phyloP scores from a whole-genome alignment of 148 eudicot species.

The Vaccinium corymbosum region DNA sequence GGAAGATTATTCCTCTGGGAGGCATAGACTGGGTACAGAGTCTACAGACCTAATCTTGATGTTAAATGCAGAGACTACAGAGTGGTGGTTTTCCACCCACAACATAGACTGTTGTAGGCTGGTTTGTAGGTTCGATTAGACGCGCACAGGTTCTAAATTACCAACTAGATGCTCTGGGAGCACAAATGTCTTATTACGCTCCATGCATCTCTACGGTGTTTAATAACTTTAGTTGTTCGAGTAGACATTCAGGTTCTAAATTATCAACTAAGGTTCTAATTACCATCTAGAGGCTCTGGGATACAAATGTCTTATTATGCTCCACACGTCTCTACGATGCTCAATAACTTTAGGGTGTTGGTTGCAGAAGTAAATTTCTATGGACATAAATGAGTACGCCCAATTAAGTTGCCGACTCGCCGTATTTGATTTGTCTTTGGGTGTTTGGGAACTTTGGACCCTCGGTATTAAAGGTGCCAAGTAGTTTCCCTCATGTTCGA shows the following conservation, averaged over 20 bases:
- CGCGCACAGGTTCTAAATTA: neutral
- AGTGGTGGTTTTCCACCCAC: neutral
- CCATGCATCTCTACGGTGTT: neutral
- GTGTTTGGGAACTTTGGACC: neutral
- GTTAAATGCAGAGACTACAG: neutral
- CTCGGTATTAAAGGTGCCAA: neutral
- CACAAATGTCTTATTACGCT: neutral
- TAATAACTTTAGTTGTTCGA: neutral
- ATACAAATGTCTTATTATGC: slow-evolving; percentile 1
- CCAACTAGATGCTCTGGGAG: neutral
- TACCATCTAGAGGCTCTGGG: neutral
- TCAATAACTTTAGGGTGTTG: neutral
- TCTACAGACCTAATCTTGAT: neutral
- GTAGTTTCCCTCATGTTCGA: neutral
- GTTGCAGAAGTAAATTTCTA: neutral
- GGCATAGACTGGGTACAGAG: neutral
- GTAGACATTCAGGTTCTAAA: neutral
- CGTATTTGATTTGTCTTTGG: neutral
- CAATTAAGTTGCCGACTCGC: neutral
- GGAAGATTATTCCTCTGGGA: neutral
- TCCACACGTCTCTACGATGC: neutral
- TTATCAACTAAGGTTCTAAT: neutral
- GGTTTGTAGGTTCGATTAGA: neutral
- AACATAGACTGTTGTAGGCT: neutral
- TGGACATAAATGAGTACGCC: neutral